Evolutionary conservation across 1,284 basidiomycete genomes (phyloP).

Genomic region (Moesziomyces parantarcticus): DNA sequence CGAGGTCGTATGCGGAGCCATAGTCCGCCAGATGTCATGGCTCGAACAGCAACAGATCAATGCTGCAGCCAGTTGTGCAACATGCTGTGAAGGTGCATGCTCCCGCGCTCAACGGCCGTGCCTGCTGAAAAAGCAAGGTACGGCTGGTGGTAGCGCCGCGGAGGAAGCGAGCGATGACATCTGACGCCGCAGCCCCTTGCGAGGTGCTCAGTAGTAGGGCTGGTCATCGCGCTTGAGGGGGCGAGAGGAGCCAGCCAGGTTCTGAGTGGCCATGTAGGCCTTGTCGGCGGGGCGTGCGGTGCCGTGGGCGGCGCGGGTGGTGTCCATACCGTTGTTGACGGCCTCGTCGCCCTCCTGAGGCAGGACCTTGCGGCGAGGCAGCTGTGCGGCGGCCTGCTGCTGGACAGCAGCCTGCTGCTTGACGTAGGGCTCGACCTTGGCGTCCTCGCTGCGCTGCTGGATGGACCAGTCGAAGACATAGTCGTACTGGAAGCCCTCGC

Average conservation of each 20-base stretch:
- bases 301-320: conserved; percentile 51
- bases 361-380: conserved; percentile 66
- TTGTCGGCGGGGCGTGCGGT: conserved; percentile 47
- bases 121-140: no score
- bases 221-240: conserved; percentile 51
- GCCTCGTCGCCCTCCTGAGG: conserved; percentile 54
- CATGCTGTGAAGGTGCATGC: no score
- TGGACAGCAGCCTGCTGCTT: conserved; percentile 44
- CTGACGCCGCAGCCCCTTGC: conserved; percentile 6
- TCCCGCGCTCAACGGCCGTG: no score
- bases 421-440: conserved; percentile 48
- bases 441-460: conserved; percentile 63
- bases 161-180: conserved; percentile 3
- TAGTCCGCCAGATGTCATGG: not conserved
- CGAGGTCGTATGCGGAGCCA: not conserved
- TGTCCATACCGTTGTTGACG: conserved; percentile 51
- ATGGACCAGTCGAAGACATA: conserved; percentile 68
- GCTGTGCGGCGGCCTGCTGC: conserved; percentile 55
- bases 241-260: conserved; percentile 41
- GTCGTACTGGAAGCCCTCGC: conserved; percentile 69
- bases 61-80: no score
- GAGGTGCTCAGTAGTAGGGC: conserved; percentile 44
- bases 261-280: conserved; percentile 48
- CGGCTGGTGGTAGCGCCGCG: no score
- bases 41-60: no score